phyloP scores from a whole-genome alignment of 352 stramenopile genomes.

The Phytopythium aichiense region DNA sequence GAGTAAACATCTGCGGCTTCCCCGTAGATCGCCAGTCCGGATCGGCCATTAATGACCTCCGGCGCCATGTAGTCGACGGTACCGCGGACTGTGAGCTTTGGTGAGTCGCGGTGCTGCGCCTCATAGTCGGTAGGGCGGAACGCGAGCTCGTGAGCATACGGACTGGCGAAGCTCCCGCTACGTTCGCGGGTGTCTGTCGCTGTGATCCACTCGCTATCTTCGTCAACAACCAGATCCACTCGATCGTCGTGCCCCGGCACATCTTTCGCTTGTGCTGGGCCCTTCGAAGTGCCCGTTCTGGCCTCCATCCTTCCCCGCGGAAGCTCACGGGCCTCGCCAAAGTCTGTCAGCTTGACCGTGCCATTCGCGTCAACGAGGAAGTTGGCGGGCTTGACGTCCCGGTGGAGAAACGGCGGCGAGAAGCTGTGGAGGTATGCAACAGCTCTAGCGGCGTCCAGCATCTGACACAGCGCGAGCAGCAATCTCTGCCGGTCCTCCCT shows the following conservation, averaged over 20 bases:
- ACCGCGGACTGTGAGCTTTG: conserved; percentile 23
- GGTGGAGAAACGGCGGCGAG: conserved; percentile 20
- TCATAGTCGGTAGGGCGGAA: conserved; percentile 6
- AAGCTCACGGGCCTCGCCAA: conserved; percentile 25
- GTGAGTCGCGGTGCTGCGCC: not conserved
- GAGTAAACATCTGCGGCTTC: conserved; percentile 55
- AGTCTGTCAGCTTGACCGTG: conserved; percentile 20
- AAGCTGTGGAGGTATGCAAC: conserved; percentile 30
- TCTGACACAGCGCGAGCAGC: conserved; percentile 33
- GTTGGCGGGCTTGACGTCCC: conserved; percentile 24
- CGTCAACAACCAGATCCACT: not conserved
- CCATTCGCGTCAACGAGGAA: conserved; percentile 17
- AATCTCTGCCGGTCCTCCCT: conserved; percentile 44
- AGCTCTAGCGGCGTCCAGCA: conserved; percentile 22
- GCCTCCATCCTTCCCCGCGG: conserved; percentile 9
- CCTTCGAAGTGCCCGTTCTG: not conserved
- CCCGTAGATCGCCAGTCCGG: conserved; percentile 20
- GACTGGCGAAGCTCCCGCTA: not conserved
- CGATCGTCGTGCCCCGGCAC: too few relatives aligned
- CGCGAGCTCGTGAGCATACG: not conserved
- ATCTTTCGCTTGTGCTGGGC: not conserved
- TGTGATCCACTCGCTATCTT: conserved; percentile 2
- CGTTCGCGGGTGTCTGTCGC: conserved; percentile 2
- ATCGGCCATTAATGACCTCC: conserved; percentile 41
- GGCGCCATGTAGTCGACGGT: conserved; percentile 57